Evolutionary conservation across 1,284 basidiomycete species (phyloP).

Genomic region (Papiliotrema flavescens): DNA sequence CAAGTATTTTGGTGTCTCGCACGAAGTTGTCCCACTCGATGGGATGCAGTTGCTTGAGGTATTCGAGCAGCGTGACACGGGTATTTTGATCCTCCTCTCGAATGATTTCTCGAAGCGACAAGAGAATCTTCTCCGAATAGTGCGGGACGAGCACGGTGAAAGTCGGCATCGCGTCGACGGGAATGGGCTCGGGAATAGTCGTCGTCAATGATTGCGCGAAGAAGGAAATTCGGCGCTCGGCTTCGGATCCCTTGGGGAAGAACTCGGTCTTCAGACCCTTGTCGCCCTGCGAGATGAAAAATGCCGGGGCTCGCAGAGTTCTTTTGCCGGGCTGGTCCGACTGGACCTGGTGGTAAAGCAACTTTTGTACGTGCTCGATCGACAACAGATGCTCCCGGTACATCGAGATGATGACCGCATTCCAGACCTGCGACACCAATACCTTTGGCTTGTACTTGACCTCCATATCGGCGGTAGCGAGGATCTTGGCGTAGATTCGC

Average conservation of each 20-base stretch:
- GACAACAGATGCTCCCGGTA: conserved; percentile 94
- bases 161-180: conserved; percentile 94
- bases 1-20: conserved; percentile 98
- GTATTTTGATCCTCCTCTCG: conserved; percentile 94
- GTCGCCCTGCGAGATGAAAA: conserved; percentile 89
- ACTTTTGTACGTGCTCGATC: conserved; percentile 90
- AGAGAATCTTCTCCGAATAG: conserved; percentile 92
- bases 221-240: conserved; percentile 92
- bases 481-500: conserved; percentile 87
- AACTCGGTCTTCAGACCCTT: conserved; percentile 81
- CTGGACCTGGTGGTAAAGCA: conserved; percentile 92
- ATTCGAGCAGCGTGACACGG: conserved; percentile 89
- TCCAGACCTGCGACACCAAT: conserved; percentile 95
- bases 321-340: conserved; percentile 75
- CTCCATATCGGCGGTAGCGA: conserved; percentile 89
- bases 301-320: conserved; percentile 83
- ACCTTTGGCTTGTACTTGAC: conserved; percentile 97
- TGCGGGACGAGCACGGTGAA: conserved; percentile 94
- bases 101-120: conserved; percentile 92
- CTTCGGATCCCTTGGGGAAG: conserved; percentile 87
- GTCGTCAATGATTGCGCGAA: conserved; percentile 92
- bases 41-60: conserved; percentile 96
- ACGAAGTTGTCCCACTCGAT: conserved; percentile 99
- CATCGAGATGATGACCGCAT: conserved; percentile 99
- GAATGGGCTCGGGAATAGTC: conserved; percentile 78